These are phyloP conservation scores for Pterocarpus macrocarpus DNA, from an alignment of 306 rosid species.

Conservation along the genomic window DNA sequence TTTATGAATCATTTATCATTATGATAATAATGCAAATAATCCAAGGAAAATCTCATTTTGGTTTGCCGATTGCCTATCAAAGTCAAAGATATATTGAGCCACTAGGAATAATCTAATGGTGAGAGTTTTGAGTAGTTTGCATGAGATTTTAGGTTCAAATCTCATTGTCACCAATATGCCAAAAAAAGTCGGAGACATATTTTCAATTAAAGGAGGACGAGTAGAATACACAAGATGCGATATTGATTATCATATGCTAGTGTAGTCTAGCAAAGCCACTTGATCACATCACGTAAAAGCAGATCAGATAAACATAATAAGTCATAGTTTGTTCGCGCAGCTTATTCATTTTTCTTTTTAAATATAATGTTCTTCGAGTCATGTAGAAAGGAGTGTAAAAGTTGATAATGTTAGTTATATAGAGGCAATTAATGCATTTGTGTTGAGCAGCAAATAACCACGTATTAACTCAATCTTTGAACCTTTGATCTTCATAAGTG, in stretches of 20 bases:
- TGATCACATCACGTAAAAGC: slow-evolving; percentile 49
- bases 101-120: no score
- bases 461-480: neutral
- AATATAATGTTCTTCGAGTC: slow-evolving; percentile 7
- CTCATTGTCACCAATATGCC: no score
- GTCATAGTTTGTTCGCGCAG: slow-evolving; percentile 12
- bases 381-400: neutral
- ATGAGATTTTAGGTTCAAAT: no score
- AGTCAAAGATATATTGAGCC: no score
- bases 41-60: neutral
- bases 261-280: slow-evolving; percentile 42
- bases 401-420: neutral
- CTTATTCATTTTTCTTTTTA: neutral
- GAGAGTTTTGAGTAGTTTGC: no score
- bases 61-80: neutral
- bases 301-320: slow-evolving; percentile 38
- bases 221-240: slow-evolving; percentile 35
- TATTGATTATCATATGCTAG: slow-evolving; percentile 16
- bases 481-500: no score
- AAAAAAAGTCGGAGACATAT: neutral
- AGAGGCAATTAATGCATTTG: slow-evolving; percentile 1
- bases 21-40: slow-evolving; percentile 4
- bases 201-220: slow-evolving; percentile 13
- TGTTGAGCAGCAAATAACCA: neutral
- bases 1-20: no score